These are phyloP conservation scores for Acorus calamus DNA, from an alignment of 106 monocot genomes.

Conservation along the genomic window DNA sequence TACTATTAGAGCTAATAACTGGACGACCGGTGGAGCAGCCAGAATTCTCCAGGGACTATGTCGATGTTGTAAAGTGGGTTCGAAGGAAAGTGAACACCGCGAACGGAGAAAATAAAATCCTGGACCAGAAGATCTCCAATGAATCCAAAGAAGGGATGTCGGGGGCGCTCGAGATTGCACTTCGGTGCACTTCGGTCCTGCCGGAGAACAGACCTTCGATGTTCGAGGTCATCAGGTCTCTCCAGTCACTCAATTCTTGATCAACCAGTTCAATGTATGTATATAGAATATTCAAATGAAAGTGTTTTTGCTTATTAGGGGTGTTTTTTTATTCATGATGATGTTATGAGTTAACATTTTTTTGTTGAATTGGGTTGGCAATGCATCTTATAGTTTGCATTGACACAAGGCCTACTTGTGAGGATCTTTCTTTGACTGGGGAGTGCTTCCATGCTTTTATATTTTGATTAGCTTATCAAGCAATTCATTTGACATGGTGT, in stretches of 20 bases:
- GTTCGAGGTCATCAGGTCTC: slow-evolving; percentile 38
- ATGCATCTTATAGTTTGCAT: too few species aligned
- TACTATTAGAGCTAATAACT: slow-evolving; percentile 59
- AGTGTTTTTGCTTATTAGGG: too few species aligned
- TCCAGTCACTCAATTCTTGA: slow-evolving; percentile 24
- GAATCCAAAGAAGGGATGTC: slow-evolving; percentile 31
- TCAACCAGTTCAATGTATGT: background rate
- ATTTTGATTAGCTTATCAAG: too few species aligned
- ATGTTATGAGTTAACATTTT: too few species aligned
- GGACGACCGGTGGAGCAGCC: slow-evolving; percentile 43
- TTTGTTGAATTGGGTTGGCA: too few species aligned
- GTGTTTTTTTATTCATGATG: too few species aligned
- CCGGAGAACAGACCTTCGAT: slow-evolving; percentile 61
- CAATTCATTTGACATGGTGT: too few species aligned
- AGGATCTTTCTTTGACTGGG: too few species aligned
- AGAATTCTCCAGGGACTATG: slow-evolving; percentile 25
- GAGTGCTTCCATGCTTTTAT: too few species aligned
- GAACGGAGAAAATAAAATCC: slow-evolving; percentile 26
- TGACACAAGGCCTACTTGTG: too few species aligned
- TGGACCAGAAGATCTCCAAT: slow-evolving; percentile 33
- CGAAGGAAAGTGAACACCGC: slow-evolving; percentile 44
- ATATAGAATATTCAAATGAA: background rate
- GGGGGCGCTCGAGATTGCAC: slow-evolving; percentile 41
- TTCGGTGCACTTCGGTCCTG: slow-evolving; percentile 45
- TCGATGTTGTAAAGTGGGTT: slow-evolving; percentile 63